These are phyloP conservation scores for Amorphotheca resinae DNA, from an alignment of 495 filamentous ascomycete genomes.

Conservation along the genomic window DNA sequence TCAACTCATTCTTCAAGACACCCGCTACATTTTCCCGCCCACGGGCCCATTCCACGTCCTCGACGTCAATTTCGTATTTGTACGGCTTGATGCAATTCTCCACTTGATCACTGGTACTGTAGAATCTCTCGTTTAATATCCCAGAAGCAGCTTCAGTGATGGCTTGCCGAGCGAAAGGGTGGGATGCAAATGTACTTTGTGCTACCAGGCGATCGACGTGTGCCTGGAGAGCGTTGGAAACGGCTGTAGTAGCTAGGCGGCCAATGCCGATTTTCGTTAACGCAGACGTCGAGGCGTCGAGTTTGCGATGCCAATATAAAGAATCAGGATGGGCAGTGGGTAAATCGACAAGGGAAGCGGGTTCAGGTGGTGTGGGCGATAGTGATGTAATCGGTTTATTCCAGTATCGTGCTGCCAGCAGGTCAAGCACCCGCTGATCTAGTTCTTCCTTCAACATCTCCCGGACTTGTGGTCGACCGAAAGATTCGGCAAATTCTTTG, in stretches of 20 bases:
- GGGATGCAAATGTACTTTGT: constrained; percentile 70
- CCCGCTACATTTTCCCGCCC: constrained; percentile 67
- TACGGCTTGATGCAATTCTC: constrained; percentile 99
- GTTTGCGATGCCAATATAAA: constrained; percentile 84
- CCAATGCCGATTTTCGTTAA: constrained; percentile 91
- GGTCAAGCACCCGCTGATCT: constrained; percentile 87
- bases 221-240: constrained; percentile 74
- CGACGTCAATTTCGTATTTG: constrained; percentile 93
- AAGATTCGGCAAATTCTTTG: constrained; percentile 78
- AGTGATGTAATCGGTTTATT: constrained; percentile 87
- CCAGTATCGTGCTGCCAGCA: constrained; percentile 94
- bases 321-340: constrained; percentile 74
- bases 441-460: constrained; percentile 84
- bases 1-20: constrained; percentile 71
- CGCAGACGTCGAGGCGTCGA: constrained; percentile 81
- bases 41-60: constrained; percentile 74
- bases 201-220: constrained; percentile 69
- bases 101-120: constrained; percentile 95
- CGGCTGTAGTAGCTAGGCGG: constrained; percentile 78
- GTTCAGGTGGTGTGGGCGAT: constrained; percentile 44
- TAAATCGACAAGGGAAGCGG: constrained; percentile 61
- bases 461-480: constrained; percentile 80
- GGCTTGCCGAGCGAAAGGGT: constrained; percentile 82
- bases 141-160: constrained; percentile 78
- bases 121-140: constrained; percentile 88